Evolutionary conservation across 2,329 filamentous ascomycete genomes (phyloP), one percentile per base, ranked within the genome.

Genomic region (Diplodia seriata): DNA sequence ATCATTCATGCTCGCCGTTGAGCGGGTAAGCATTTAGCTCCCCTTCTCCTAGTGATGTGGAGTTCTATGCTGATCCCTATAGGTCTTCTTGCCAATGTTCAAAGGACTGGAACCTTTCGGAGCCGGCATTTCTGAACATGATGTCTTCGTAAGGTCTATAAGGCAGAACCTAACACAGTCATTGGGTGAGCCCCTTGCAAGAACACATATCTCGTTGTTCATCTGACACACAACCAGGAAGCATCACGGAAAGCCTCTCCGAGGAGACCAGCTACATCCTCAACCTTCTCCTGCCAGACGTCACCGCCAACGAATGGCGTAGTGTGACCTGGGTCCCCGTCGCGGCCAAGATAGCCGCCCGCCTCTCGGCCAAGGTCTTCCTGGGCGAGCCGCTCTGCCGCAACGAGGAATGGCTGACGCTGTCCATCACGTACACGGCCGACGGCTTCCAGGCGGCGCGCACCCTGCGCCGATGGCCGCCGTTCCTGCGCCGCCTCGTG

Each of bases 351-450:
- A 72, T 81, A 4, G 79, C 79, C 1, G 77, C 78, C 0, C 75
- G 80, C 2, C 43, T 63, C 12, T 63, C 59, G 11, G 74, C 83
- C 43, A 63, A 51, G 47, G 59, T 63, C 43, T 79, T 83, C 62
- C 75, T 80, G 33, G 80, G 81, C 23, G 72, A 77, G 4, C 69
- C 70, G 4, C 70, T 81, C 8, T 78, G 77, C 61, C 74, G 74
- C 26, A 79, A 82, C 66, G 72, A 77, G 67, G 72, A 77, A 63
- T 83, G 81, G 81, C 71, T 81, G 15, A 66, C 73, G 0, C 73
- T 76, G 1, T 72, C 75, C 26, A 75, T 73, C 12, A 68, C 73
- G 36, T 81, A 81, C 71, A 76, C 78, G 0, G 71, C 76, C 40
- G 76, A 80, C 29, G 68, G 78, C 1, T 78, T 80, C 33, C 69